Conservation (phyloP, 176 grass and related monocot species). For the Carex kokanica region DNA sequence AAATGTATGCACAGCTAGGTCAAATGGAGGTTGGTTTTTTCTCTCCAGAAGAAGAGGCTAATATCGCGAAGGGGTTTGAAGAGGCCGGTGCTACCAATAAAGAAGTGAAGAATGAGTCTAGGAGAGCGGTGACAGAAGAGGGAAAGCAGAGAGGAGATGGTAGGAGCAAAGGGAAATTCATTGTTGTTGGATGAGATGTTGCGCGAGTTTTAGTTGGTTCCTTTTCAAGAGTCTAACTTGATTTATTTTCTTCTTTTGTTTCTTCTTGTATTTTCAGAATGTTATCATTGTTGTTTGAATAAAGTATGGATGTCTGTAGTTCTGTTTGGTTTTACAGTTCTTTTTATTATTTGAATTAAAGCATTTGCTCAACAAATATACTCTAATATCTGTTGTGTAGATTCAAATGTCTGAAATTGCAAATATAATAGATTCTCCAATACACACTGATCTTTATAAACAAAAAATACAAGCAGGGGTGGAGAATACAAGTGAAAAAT, state of each 20-base stretch:
- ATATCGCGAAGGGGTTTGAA: conserved; percentile 57
- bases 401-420: conserved; percentile 28
- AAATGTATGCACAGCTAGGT: conserved; percentile 81
- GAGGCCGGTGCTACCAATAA: conserved; percentile 45
- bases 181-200: conserved; percentile 24
- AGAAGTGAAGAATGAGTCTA: conserved; percentile 43
- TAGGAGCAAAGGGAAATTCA: conserved; percentile 10
- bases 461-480: conserved; percentile 42
- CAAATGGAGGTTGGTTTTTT: conserved; percentile 63
- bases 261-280: neutral
- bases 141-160: conserved; percentile 42
- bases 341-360: neutral
- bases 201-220: neutral
- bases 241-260: neutral
- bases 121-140: conserved; percentile 47
- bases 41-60: conserved; percentile 69
- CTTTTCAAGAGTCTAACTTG: neutral
- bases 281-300: neutral
- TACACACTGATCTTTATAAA: conserved; percentile 57
- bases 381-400: neutral
- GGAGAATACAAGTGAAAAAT: conserved; percentile 30
- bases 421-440: conserved; percentile 43
- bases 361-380: neutral
- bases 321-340: conserved; percentile 1
- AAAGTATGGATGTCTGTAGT: neutral